These are phyloP conservation scores for Pythium angustatum DNA, from an alignment of 352 stramenopile species.

Conservation along the genomic window DNA sequence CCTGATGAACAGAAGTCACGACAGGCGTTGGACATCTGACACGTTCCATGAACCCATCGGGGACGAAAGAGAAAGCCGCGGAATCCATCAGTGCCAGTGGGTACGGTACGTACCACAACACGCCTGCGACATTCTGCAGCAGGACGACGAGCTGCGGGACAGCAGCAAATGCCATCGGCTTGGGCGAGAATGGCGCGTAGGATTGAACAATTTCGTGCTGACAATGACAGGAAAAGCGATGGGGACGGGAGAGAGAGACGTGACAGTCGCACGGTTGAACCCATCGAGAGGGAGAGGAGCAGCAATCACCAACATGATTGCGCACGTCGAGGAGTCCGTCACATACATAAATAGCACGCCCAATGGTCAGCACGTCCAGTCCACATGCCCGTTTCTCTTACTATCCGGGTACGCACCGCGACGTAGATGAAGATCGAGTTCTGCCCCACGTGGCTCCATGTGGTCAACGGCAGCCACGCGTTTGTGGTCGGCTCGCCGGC, in stretches of 20 bases:
- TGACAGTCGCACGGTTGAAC: neutral
- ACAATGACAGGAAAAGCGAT: neutral
- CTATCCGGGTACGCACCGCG: constrained; percentile 47
- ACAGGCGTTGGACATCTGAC: constrained; percentile 16
- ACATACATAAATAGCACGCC: constrained; percentile 8
- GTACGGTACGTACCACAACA: constrained; percentile 37
- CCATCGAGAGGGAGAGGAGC: constrained; percentile 4
- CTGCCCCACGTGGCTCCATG: constrained; percentile 42
- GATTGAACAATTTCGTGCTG: constrained; percentile 64
- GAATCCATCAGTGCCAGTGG: neutral
- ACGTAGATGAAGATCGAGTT: constrained; percentile 80
- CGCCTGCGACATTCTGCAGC: constrained; percentile 49
- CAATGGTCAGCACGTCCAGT: too few species aligned
- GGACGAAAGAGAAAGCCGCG: neutral
- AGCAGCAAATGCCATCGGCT: constrained; percentile 14
- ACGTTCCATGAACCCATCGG: constrained; percentile 19
- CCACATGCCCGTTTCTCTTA: too few species aligned
- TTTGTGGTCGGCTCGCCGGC: neutral
- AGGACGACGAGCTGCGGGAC: constrained; percentile 35
- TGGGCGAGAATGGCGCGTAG: constrained; percentile 49
- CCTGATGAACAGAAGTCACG: constrained; percentile 24
- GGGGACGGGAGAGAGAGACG: constrained; percentile 1
- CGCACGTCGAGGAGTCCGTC: neutral
- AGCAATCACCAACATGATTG: too few species aligned
- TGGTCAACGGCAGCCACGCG: constrained; percentile 32